Conservation (phyloP, 2,329 filamentous ascomycete genomes). For the Akanthomyces uredinophilus region DNA sequence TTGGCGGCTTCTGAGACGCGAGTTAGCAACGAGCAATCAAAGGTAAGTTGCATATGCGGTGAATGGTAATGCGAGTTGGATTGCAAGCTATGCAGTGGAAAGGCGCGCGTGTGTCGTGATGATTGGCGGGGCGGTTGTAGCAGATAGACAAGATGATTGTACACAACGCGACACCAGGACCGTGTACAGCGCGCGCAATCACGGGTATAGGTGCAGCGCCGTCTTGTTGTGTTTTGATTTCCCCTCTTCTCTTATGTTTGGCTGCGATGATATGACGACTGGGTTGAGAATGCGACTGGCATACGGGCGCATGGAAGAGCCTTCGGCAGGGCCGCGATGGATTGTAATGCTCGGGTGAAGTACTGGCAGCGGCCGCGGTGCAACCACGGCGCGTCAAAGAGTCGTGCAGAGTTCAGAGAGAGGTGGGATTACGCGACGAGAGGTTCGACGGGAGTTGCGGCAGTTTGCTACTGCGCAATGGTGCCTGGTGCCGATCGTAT, state of each 20-base stretch:
- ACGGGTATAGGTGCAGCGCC: background rate
- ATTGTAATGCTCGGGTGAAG: background rate
- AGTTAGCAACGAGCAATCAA: constrained; percentile 1
- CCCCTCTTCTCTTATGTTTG: background rate
- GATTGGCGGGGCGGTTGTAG: constrained; percentile 4
- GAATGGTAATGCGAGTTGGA: background rate
- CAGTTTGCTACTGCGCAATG: constrained; percentile 4
- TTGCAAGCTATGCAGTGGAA: constrained; percentile 6
- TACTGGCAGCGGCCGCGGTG: background rate
- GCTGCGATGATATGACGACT: background rate
- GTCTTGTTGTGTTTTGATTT: background rate
- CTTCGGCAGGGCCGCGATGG: background rate
- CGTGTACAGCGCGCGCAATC: background rate
- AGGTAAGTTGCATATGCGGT: background rate
- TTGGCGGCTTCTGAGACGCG: background rate
- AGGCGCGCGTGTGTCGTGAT: constrained; percentile 4
- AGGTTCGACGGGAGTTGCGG: background rate
- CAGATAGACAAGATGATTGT: constrained; percentile 5
- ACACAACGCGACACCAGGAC: background rate
- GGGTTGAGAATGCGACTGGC: background rate
- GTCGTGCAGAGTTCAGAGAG: background rate
- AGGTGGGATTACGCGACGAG: background rate
- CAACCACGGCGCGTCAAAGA: background rate
- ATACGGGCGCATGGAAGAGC: background rate
- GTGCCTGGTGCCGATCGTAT: constrained; percentile 2